Evolutionary conservation across 805 yeast species (phyloP).

Genomic region (Kazachstania psychrophila): DNA sequence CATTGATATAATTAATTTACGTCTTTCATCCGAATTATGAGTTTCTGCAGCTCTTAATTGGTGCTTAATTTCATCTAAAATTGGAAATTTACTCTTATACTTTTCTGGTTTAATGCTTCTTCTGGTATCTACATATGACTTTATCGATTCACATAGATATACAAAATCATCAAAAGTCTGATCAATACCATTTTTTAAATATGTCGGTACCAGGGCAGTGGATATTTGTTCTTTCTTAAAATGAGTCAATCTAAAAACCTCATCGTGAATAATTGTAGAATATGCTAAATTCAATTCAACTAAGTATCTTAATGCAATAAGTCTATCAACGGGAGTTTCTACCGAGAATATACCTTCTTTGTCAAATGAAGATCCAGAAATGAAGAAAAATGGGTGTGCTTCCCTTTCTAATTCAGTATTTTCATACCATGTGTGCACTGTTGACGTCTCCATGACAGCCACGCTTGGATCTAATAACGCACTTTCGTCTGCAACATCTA

Average conservation of each 20-base stretch:
- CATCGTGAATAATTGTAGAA: constrained; percentile 22
- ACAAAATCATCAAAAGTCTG: constrained; percentile 17
- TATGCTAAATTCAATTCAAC: constrained; percentile 21
- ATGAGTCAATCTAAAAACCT: constrained; percentile 21
- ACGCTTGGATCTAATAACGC: constrained; percentile 13
- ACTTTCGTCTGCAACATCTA: constrained; percentile 7
- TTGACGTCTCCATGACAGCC: constrained; percentile 16
- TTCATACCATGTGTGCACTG: constrained; percentile 14
- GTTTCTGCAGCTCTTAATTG: constrained; percentile 7
- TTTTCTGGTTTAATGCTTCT: constrained; percentile 20
- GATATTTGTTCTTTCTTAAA: constrained; percentile 22
- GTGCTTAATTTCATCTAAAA: constrained; percentile 16
- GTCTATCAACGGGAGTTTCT: constrained; percentile 19
- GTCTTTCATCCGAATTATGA: constrained; percentile 6
- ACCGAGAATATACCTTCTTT: constrained; percentile 20
- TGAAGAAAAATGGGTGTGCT: constrained; percentile 17
- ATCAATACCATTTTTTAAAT: constrained; percentile 18
- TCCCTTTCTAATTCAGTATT: constrained; percentile 10
- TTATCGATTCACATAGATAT: constrained; percentile 20
- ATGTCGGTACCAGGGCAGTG: constrained; percentile 23
- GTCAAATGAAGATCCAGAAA: constrained; percentile 11
- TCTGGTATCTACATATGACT: constrained; percentile 18
- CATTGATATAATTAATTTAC: constrained; percentile 8
- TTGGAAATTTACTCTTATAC: constrained; percentile 14
- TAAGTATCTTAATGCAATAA: constrained; percentile 18